These are phyloP conservation scores for Colletotrichum simmondsii DNA, from an alignment of 2,329 filamentous ascomycete genomes.

Conservation along the genomic window DNA sequence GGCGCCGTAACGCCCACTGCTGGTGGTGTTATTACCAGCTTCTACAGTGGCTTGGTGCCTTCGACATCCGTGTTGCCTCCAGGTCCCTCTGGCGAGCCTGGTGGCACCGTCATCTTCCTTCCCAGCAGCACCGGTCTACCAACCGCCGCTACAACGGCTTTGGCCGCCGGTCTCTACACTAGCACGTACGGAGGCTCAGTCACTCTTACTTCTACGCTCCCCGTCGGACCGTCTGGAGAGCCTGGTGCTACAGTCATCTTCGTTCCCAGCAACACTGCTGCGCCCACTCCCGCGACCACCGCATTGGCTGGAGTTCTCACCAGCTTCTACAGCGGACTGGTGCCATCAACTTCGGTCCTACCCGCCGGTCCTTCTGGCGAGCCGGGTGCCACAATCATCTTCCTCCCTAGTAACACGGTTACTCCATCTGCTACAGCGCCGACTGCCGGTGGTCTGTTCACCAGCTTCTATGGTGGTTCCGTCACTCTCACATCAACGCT, in stretches of 20 bases:
- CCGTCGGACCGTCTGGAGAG: not conserved
- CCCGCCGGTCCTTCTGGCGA: not conserved
- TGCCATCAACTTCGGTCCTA: not conserved
- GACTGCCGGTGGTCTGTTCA: conserved; percentile 3
- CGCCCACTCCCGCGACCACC: not conserved
- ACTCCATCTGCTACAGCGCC: not conserved
- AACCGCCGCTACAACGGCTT: not conserved
- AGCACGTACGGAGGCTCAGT: conserved; percentile 21
- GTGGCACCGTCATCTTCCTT: conserved; percentile 12
- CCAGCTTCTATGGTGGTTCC: conserved; percentile 19
- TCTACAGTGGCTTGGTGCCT: conserved; percentile 10
- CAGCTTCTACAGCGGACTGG: conserved; percentile 4
- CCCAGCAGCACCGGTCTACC: not conserved
- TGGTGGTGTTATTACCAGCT: conserved; percentile 9
- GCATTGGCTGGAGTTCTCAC: conserved; percentile 8
- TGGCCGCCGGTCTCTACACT: conserved; percentile 18
- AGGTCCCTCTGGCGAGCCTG: conserved; percentile 2
- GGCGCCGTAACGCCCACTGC: not conserved
- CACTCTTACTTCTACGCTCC: conserved; percentile 13
- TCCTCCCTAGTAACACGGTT: not conserved
- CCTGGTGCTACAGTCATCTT: conserved; percentile 11
- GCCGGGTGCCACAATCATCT: conserved; percentile 7
- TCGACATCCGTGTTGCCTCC: conserved; percentile 7
- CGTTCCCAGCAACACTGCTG: not conserved
- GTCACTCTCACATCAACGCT: conserved; percentile 8